These are phyloP conservation scores for Oryza rufipogon DNA, from an alignment of 176 grass and related monocot genomes.

Conservation along the genomic window DNA sequence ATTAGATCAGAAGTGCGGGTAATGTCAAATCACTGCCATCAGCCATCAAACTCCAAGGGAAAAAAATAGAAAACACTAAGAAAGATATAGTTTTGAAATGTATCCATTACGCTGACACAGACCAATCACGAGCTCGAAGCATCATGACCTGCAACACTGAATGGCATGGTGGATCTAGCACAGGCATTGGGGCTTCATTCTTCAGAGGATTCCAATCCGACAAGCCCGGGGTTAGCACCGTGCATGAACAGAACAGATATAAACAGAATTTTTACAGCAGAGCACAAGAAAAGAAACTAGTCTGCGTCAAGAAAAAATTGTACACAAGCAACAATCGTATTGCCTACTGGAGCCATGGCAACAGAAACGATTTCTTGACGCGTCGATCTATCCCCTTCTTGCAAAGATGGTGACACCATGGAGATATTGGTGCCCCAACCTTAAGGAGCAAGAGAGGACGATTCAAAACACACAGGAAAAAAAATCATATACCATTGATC, in stretches of 20 bases:
- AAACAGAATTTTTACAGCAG: not conserved
- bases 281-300: too few species aligned
- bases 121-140: conserved; percentile 28
- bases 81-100: not conserved
- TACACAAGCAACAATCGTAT: conserved; percentile 72
- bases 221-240: conserved; percentile 70
- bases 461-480: not conserved
- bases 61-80: not conserved
- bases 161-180: conserved; percentile 59
- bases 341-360: conserved; percentile 58
- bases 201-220: conserved; percentile 42
- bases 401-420: not conserved
- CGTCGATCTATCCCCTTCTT: conserved; percentile 51
- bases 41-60: not conserved
- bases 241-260: not conserved
- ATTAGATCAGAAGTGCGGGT: conserved; percentile 61
- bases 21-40: conserved; percentile 42
- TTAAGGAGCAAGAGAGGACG: conserved; percentile 13
- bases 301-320: not conserved
- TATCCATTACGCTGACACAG: conserved; percentile 74
- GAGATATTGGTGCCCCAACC: not conserved
- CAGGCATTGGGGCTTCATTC: conserved; percentile 72
- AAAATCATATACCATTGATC: too few species aligned
- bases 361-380: conserved; percentile 84
- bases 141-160: conserved; percentile 73